Percentiles rank a stretch among this genome's conserved stretches.
phyloP scores from a whole-genome alignment of 345 rosid species.

The Populus euphratica region DNA sequence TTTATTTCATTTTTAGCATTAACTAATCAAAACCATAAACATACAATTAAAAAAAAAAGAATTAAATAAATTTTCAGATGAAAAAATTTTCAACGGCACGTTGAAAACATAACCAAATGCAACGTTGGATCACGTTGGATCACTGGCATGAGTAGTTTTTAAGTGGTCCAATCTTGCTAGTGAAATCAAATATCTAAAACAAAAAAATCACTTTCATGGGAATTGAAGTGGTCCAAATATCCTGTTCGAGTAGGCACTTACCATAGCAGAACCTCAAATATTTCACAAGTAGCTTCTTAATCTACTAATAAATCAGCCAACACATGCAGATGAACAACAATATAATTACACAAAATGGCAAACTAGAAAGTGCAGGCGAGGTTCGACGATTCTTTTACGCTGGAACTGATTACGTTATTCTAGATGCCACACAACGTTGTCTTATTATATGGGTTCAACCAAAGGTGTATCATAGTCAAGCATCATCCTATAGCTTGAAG shows the following conservation, averaged over 20 bases:
- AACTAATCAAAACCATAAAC: too few relatives aligned
- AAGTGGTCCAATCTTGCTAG: too few relatives aligned
- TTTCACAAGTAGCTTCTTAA: not conserved
- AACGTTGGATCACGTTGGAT: too few relatives aligned
- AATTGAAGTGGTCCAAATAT: too few relatives aligned
- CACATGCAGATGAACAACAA: not conserved
- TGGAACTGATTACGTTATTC: not conserved
- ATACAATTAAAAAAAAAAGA: too few relatives aligned
- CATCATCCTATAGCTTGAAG: not conserved
- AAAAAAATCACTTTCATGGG: too few relatives aligned
- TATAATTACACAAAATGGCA: not conserved
- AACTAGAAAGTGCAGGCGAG: not conserved
- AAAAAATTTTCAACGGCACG: too few relatives aligned
- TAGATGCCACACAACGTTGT: not conserved
- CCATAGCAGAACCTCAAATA: not conserved
- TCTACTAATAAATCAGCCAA: not conserved
- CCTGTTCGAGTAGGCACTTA: not conserved
- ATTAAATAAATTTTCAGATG: too few relatives aligned
- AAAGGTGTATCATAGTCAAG: not conserved
- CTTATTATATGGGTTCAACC: not conserved
- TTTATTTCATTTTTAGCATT: too few relatives aligned
- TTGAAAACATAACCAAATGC: too few relatives aligned
- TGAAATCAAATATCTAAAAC: too few relatives aligned
- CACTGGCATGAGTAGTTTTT: too few relatives aligned
- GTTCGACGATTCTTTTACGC: not conserved